These are phyloP conservation scores for Tephrocybe sp. DNA, from an alignment of 768 basidiomycete species.

Conservation along the genomic window DNA sequence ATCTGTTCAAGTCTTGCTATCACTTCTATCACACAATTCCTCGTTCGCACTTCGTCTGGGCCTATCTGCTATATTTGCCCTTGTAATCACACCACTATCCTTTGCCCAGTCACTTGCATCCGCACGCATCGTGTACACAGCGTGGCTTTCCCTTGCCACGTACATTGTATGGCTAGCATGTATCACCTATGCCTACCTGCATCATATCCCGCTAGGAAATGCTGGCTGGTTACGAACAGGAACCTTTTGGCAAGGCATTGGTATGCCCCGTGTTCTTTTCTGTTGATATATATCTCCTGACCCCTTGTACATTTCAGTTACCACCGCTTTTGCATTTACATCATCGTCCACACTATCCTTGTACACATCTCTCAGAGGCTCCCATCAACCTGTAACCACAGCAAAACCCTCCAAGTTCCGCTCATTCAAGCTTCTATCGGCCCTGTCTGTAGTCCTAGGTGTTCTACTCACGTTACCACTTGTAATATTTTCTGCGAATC, in stretches of 20 bases:
- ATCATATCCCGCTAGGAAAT: constrained; percentile 38
- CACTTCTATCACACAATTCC: constrained; percentile 40
- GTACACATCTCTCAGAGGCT: constrained; percentile 56
- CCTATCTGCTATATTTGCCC: constrained; percentile 38
- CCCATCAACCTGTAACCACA: constrained; percentile 33
- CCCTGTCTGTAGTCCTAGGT: constrained; percentile 46
- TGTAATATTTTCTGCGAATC: constrained; percentile 48
- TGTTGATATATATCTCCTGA: constrained; percentile 4
- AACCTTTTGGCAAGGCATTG: constrained; percentile 59
- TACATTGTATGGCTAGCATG: constrained; percentile 63
- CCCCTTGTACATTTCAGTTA: constrained; percentile 36
- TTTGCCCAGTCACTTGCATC: constrained; percentile 54
- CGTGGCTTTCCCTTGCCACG: constrained; percentile 55
- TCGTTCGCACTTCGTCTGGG: constrained; percentile 34
- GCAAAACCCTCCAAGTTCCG: constrained; percentile 45
- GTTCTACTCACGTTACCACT: constrained; percentile 54
- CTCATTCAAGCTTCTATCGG: constrained; percentile 59
- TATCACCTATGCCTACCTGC: constrained; percentile 48
- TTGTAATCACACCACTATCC: constrained; percentile 48
- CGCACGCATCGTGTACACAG: constrained; percentile 51
- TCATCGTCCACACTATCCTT: constrained; percentile 64
- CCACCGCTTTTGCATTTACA: constrained; percentile 62
- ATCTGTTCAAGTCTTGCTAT: constrained; percentile 49
- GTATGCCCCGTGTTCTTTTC: constrained; percentile 41
- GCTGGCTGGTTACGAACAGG: constrained; percentile 40